Evolutionary conservation across 2,329 filamentous ascomycete genomes (phyloP).

Genomic region (Colletotrichum falcatum): DNA sequence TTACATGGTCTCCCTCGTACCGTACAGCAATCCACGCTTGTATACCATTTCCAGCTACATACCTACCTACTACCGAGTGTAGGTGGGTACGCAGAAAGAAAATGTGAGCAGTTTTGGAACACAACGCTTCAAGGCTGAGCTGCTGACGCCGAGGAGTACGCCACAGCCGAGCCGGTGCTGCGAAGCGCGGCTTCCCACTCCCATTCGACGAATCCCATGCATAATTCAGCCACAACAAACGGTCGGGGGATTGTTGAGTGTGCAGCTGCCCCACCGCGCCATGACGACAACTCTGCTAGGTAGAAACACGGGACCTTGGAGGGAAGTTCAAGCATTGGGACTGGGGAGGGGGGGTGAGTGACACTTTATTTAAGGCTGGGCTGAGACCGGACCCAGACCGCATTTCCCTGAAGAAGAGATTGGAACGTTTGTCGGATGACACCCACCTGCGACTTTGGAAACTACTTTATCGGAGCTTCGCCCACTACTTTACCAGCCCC

Average conservation of each 20-base stretch:
- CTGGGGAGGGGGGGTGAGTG: background rate
- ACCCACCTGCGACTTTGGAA: background rate
- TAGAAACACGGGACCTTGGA: constrained; percentile 34
- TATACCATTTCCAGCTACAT: no score
- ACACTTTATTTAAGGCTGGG: constrained; percentile 33
- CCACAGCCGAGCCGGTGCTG: background rate
- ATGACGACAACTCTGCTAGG: constrained; percentile 38
- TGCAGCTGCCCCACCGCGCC: constrained; percentile 18
- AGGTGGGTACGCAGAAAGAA: no score
- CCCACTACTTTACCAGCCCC: background rate
- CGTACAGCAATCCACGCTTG: no score
- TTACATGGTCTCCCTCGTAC: no score
- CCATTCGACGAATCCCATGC: constrained; percentile 17
- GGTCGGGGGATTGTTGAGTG: background rate
- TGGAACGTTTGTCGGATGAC: background rate
- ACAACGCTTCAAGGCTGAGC: no score
- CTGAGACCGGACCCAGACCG: constrained; percentile 20
- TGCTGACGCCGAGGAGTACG: background rate
- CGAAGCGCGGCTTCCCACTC: constrained; percentile 10
- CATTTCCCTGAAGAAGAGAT: constrained; percentile 11
- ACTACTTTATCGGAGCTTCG: background rate
- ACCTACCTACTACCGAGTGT: no score
- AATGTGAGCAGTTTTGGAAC: no score
- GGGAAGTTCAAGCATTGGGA: constrained; percentile 30
- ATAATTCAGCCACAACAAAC: constrained; percentile 29